Conservation (phyloP, 2,329 filamentous ascomycete genomes). For the Akanthomyces muscarius region DNA sequence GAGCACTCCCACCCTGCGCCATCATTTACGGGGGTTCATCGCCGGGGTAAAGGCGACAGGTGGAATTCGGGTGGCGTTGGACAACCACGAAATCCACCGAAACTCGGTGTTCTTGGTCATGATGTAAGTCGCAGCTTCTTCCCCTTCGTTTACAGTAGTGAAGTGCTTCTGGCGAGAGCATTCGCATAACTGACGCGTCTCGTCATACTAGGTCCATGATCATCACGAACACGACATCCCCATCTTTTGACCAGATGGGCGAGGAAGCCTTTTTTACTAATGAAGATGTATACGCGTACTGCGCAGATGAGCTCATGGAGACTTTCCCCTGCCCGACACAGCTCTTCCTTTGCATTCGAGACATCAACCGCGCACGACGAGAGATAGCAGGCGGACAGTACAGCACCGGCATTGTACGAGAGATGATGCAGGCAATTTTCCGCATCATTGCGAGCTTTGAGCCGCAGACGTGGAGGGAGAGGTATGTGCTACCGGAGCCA, state of each 20-base stretch:
- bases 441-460: neutral
- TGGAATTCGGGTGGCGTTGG: neutral
- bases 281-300: neutral
- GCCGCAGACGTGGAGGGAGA: neutral
- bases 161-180: too few relatives aligned
- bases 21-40: neutral
- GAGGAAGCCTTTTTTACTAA: neutral
- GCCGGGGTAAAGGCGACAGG: neutral
- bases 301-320: neutral
- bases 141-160: neutral
- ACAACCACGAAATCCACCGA: neutral
- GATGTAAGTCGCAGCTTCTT: neutral
- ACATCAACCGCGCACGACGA: neutral
- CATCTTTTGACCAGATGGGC: neutral
- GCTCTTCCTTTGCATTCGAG: slow-evolving; percentile 2
- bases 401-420: neutral
- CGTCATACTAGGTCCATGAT: neutral
- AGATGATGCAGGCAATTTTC: neutral
- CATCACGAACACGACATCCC: neutral
- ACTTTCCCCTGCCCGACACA: neutral
- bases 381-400: neutral
- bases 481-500: neutral
- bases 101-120: neutral
- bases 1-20: neutral
- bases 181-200: too few relatives aligned